phyloP scores from a whole-genome alignment of 2,329 filamentous ascomycete species.

The Fusarium solani-melongenae region DNA sequence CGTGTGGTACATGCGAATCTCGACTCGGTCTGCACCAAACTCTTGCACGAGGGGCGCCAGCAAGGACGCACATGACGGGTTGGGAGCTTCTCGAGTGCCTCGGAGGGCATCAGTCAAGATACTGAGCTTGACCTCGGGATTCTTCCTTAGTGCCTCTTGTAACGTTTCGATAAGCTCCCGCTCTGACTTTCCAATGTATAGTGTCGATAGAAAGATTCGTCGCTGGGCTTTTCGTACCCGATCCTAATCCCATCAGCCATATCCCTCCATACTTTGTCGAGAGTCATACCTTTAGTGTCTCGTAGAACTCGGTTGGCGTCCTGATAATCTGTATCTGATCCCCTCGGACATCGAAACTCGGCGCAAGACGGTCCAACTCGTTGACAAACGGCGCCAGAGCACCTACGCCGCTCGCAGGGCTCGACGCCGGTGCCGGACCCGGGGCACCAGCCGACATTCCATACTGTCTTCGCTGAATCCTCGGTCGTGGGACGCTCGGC shows the following conservation, averaged over 20 bases:
- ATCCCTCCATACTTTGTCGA: not conserved
- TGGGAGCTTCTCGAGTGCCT: slow-evolving; percentile 89
- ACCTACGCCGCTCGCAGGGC: slow-evolving; percentile 44
- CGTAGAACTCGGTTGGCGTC: slow-evolving; percentile 90
- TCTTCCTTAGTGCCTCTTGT: slow-evolving; percentile 77
- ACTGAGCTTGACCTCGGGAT: slow-evolving; percentile 82
- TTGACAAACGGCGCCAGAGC: slow-evolving; percentile 65
- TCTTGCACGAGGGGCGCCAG: slow-evolving; percentile 85
- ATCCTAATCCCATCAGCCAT: slow-evolving; percentile 58
- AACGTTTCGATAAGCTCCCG: slow-evolving; percentile 86
- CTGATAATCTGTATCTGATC: slow-evolving; percentile 83
- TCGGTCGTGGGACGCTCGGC: slow-evolving; percentile 42
- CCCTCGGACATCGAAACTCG: slow-evolving; percentile 87
- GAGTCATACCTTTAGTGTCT: slow-evolving; percentile 79
- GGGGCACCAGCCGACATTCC: slow-evolving; percentile 49
- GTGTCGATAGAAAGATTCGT: slow-evolving; percentile 91
- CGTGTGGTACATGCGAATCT: slow-evolving; percentile 97
- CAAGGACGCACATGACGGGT: slow-evolving; percentile 88
- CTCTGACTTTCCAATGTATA: slow-evolving; percentile 96
- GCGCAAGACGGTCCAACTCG: slow-evolving; percentile 89
- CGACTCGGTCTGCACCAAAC: slow-evolving; percentile 85
- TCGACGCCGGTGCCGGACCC: slow-evolving; percentile 44
- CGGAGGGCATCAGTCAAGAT: slow-evolving; percentile 92
- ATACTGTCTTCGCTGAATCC: slow-evolving; percentile 55
- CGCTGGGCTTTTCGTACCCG: slow-evolving; percentile 84